phyloP scores from a whole-genome alignment of 441 rosid genomes.

The Adansonia madagascariensis region DNA sequence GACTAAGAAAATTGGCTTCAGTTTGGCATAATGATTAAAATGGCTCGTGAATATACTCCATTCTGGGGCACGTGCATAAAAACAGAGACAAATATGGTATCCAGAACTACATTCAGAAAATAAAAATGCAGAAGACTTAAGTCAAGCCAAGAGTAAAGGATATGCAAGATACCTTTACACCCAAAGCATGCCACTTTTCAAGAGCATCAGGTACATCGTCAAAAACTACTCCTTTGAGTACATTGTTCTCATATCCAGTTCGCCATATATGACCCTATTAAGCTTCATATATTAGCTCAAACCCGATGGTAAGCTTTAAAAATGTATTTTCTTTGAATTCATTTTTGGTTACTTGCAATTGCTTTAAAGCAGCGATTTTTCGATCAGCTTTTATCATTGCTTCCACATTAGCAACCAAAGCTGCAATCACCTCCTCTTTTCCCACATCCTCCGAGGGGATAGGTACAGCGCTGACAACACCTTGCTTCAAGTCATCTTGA shows the following conservation, averaged over 20 bases:
- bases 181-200: conserved; percentile 84
- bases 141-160: conserved; percentile 9
- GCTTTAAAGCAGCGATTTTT: conserved; percentile 92
- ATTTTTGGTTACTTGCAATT: conserved; percentile 70
- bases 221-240: conserved; percentile 74
- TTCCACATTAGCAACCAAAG: conserved; percentile 83
- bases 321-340: background rate
- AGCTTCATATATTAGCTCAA: conserved; percentile 16
- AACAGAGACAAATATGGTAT: background rate
- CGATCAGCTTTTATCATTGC: conserved; percentile 95
- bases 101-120: conserved; percentile 9
- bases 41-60: background rate
- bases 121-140: background rate
- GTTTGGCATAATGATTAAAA: background rate
- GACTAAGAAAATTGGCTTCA: conserved; percentile 9
- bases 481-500: conserved; percentile 74
- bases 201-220: conserved; percentile 85
- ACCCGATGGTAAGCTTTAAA: conserved; percentile 9
- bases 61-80: background rate
- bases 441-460: conserved; percentile 72
- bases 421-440: conserved; percentile 77
- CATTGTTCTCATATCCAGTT: conserved; percentile 75
- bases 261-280: conserved; percentile 93
- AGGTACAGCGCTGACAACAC: conserved; percentile 65
- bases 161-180: conserved; percentile 61